Evolutionary conservation across 208 protist genomes (phyloP), one percentile per base, ranked within the genome.

Genomic region (Angomonas ambiguus): DNA sequence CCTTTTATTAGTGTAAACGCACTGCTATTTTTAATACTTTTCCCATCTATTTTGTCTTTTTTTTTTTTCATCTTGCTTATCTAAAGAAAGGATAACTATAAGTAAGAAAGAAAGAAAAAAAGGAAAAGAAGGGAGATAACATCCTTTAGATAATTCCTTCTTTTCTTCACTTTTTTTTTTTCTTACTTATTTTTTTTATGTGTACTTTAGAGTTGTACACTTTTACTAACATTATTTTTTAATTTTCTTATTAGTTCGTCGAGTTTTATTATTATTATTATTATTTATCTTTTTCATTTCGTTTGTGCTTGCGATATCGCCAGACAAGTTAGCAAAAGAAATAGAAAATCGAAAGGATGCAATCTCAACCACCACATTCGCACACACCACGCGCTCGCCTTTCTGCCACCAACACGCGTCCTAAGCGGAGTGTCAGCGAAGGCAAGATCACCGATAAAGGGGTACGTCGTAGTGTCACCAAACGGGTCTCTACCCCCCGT

Each of bases 221-320:
- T 62, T 28, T 41, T n/a, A 5, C 28, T 64, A n/a, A 48, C 32
- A 30, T 48, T 20, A 48, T 33, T 56, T 62, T 65, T 48, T 48
- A n/a, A n/a, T 55, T 65, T 55, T 55, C 16, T 48, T n/a, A n/a
- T n/a, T n/a, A n/a, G n/a, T n/a, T n/a, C n/a, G n/a, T 31, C 24
- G 60, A 31, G 32, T 30, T 35, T 65, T 38, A n/a, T 38, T 59
- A 27, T 67, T 67, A 10, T 71, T 57, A 22, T 56, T 62, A 10
- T 27, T 71, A 31, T 35, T 45, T 48, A 20, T 24, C 61, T 31
- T 61, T 51, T 62, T 28, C 24, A 64, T 41, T 53, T 70, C 2
- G 38, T n/a, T n/a, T n/a, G n/a, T n/a, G n/a, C 51, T 8, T 27
- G 11, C 6, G 10, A 57, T 57, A 57, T 10, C 22, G 51, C 10